Base-by-base conservation (phyloP, 2,329 filamentous ascomycete genomes). In the Penicillium sp. region DNA sequence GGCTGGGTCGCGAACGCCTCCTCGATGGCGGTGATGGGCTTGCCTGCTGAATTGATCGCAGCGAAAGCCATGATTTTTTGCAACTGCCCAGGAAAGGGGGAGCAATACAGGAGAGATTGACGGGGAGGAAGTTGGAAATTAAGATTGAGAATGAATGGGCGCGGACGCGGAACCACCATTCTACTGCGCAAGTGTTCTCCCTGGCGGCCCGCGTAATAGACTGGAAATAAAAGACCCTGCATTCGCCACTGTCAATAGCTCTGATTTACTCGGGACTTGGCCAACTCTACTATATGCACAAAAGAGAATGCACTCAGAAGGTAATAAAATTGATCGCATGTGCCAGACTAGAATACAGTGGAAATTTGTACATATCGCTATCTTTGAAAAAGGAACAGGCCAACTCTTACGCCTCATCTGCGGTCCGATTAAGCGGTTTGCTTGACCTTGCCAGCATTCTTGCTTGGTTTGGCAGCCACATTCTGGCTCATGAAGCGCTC, bases 1-100 rank as follows among this genome's bases (percentile, higher is more conserved):
- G 71, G 71, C 65, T 79, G 74, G 48, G 72, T 72, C 55, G 73
- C 76, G 61, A 80, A 79, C 30, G 76, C 78, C 65, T 75, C 73
- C 63, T 79, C 76, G 65, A 80, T 79, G 45, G 69, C 64, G 48
- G 71, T 63, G 51, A 73, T 71, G 54, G 68, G 71, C 51, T 59
- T 61, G 25, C 61, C 58, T 16, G 60, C 28, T 8, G 62, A 60
- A 61, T 76, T 75, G 55, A 76, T 75, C 25, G 75, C 71, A 61
- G 76, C 73, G 58, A 79, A 79, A 43, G 74, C 73, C 77, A 79
- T 78, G 10, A 51, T 68, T 53, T 52, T n/a, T 49, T 63, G 61
- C 66, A 60, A 64, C 66, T 69, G 65, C 64, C 59, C 64, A 42
- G 38, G 45, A 56, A 59, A 38, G 53, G 38, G 52, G 43, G 62